Conservation (phyloP, 116 monocot genomes). For the Posidonia oceanica region DNA sequence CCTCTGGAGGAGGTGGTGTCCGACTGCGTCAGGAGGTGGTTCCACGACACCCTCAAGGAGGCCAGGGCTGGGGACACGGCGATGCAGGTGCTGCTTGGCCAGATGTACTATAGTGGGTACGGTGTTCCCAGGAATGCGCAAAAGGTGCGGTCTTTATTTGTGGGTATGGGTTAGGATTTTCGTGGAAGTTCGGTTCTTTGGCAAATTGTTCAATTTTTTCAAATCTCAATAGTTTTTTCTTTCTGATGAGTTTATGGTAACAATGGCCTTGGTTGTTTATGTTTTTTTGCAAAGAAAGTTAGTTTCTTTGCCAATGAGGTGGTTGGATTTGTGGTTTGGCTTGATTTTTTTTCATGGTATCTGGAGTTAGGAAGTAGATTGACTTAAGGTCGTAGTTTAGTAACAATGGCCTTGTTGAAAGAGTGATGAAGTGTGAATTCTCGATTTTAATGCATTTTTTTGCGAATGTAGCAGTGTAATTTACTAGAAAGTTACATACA, state of each 20-base stretch:
- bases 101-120: conserved; percentile 86
- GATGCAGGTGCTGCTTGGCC: conserved; percentile 87
- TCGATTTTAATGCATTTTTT: no score
- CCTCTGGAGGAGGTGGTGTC: conserved; percentile 64
- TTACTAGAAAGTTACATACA: not conserved
- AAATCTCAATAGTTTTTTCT: not conserved
- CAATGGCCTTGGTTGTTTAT: not conserved
- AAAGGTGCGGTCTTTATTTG: conserved; percentile 34
- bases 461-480: not conserved
- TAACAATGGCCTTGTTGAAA: no score
- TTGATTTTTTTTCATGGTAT: no score
- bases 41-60: conserved; percentile 71
- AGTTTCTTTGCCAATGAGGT: no score
- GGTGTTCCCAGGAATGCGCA: conserved; percentile 52
- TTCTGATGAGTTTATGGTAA: not conserved
- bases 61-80: conserved; percentile 55
- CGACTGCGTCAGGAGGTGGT: conserved; percentile 76
- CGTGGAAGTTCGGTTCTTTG: not conserved
- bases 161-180: not conserved
- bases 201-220: no score
- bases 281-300: no score
- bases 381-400: no score
- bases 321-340: no score
- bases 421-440: no score
- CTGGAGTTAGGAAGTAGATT: no score